These are phyloP conservation scores for Cladorrhinum sp. DNA, from an alignment of 2,329 filamentous ascomycete species.

Conservation along the genomic window DNA sequence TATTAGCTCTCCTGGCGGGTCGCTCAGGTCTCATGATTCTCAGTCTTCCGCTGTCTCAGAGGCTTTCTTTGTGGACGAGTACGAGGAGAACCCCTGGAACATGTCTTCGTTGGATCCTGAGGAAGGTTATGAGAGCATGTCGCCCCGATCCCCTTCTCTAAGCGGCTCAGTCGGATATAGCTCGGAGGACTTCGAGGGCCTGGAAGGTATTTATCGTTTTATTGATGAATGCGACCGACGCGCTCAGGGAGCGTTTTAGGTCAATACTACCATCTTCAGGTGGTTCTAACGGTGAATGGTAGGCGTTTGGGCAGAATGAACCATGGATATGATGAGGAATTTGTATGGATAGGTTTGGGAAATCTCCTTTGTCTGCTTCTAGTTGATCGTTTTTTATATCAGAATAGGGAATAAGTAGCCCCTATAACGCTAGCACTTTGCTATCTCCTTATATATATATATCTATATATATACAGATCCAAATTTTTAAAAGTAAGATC, in stretches of 20 bases:
- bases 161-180: slow-evolving; percentile 42
- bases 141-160: slow-evolving; percentile 36
- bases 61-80: slow-evolving; percentile 41
- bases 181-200: slow-evolving; percentile 51
- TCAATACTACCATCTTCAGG: too few relatives aligned
- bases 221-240: slow-evolving; percentile 54
- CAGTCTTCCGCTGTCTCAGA: slow-evolving; percentile 37
- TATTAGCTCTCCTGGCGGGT: slow-evolving; percentile 47
- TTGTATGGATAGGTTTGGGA: neutral
- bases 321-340: neutral
- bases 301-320: neutral
- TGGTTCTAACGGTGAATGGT: neutral
- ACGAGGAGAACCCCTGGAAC: slow-evolving; percentile 48
- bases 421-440: neutral
- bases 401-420: neutral
- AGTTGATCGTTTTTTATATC: neutral
- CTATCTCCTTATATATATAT: neutral
- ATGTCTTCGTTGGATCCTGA: slow-evolving; percentile 36
- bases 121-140: slow-evolving; percentile 50
- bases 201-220: slow-evolving; percentile 58
- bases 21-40: slow-evolving; percentile 41
- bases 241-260: slow-evolving; percentile 17
- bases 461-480: neutral
- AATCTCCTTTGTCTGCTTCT: neutral
- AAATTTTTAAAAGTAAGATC: neutral